Evolutionary conservation across 306 rosid species (phyloP).

Genomic region (Arachis hypogaea): DNA sequence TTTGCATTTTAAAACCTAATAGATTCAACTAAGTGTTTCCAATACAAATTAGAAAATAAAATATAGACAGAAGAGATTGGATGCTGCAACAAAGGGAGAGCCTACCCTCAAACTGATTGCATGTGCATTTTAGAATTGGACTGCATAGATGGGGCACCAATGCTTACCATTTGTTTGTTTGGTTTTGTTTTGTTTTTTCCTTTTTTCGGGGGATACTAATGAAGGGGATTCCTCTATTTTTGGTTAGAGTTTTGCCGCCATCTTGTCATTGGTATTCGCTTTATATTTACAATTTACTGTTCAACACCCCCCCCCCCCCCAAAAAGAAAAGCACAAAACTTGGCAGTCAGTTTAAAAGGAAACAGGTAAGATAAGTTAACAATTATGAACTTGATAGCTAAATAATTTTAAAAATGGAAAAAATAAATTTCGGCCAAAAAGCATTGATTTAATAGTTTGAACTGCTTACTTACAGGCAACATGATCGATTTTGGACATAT

Average conservation of each 20-base stretch:
- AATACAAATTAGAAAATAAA: background rate
- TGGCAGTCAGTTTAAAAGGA: background rate
- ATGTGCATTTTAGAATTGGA: constrained; percentile 6
- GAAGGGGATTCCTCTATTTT: background rate
- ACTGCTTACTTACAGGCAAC: background rate
- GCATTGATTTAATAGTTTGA: background rate
- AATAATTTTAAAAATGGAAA: background rate
- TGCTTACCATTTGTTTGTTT: constrained; percentile 1
- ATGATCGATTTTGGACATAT: background rate
- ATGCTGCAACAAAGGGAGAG: constrained; percentile 1
- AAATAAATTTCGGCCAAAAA: background rate
- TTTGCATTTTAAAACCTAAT: background rate
- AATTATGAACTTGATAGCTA: background rate
- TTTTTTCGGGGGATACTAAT: background rate
- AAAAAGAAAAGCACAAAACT: background rate
- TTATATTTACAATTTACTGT: background rate
- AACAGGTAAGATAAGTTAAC: background rate
- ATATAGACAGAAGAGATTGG: background rate
- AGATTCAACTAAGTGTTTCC: background rate
- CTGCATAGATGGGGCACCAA: constrained; percentile 24
- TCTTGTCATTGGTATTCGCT: background rate
- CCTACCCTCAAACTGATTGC: background rate
- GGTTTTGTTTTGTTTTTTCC: background rate
- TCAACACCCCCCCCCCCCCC: too few species aligned
- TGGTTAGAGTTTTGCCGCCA: background rate